Conservation (phyloP, 2,329 filamentous ascomycete genomes). For the Ramularia collo-cygni region DNA sequence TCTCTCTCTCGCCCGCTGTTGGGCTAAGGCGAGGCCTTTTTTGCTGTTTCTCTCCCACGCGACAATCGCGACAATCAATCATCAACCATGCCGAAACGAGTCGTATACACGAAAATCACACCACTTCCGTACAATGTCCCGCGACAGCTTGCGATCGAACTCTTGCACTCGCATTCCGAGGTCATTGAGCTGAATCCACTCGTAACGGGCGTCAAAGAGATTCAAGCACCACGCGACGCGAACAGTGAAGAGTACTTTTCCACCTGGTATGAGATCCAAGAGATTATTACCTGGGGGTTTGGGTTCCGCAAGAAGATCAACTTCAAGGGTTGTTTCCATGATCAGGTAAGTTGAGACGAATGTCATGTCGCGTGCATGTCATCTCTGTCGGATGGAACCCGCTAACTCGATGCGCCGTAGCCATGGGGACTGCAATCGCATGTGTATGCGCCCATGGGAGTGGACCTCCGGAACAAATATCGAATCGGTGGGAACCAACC, state of each 20-base stretch:
- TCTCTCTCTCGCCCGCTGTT: not conserved
- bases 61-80: too few relatives aligned
- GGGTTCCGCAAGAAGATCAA: slow-evolving; percentile 59
- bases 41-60: not conserved
- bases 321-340: slow-evolving; percentile 66
- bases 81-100: slow-evolving; percentile 1
- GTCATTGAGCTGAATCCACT: slow-evolving; percentile 66
- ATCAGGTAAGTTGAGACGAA: slow-evolving; percentile 45
- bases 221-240: slow-evolving; percentile 60
- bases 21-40: not conserved
- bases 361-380: too few relatives aligned
- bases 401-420: slow-evolving; percentile 13
- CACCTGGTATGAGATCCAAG: slow-evolving; percentile 66
- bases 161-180: slow-evolving; percentile 63
- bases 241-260: slow-evolving; percentile 64
- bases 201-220: slow-evolving; percentile 56
- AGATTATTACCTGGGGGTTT: slow-evolving; percentile 62
- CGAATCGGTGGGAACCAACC: slow-evolving; percentile 63
- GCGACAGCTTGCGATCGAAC: slow-evolving; percentile 64
- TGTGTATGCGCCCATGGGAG: slow-evolving; percentile 60
- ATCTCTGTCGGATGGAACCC: too few relatives aligned
- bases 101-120: slow-evolving; percentile 59
- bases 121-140: slow-evolving; percentile 64
- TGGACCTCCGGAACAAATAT: slow-evolving; percentile 63
- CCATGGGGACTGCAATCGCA: slow-evolving; percentile 66